Base-by-base conservation (phyloP, 345 rosid genomes). In the Eutrema heterophyllum region DNA sequence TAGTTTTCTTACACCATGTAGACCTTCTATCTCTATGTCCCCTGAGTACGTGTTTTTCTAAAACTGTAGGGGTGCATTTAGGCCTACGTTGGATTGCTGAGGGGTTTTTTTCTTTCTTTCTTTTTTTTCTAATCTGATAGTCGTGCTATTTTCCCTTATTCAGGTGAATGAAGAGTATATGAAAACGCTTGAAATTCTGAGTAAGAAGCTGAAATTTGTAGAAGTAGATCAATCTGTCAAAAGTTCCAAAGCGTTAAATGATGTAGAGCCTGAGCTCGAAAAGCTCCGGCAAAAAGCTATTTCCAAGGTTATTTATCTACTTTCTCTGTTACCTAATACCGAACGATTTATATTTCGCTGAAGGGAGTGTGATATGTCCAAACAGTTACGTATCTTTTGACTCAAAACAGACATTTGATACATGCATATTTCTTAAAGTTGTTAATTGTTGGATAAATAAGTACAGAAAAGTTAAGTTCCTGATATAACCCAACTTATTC, bases 231-330 rank as follows among this genome's bases (percentile, higher is more conserved):
- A 81, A 18, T 85, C 85, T 81, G 89, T 88, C 52, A 95, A 85
- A 79, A 81, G 84, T 64, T 87, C 99, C 58, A 92, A 90, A 82
- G 96, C 98, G 46, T 85, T 95, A 46, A 95, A 87, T 83, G 99
- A 95, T 79, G 97, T 95, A 71, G 92, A 90, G 59, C 99, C 97
- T 16, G 99, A 95, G 84, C 98, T 95, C 67, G 98, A 92, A 82
- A 92, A 90, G 83, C 91, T 95, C 35, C 82, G 98, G 72, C 97
- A 92, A 76, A 95, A 90, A 82, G 97, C 98, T 61, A 89, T 95
- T 79, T 84, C 98, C 13, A 95, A 92, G 98, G 99, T 95, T 62
- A 62, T 66, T 63, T 32, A 63, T 61, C 78, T 61, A 30, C 52
- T 35, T 39, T 59, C 52, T 74, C 33, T 46, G 27, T 64, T 44